Conservation (phyloP, 768 basidiomycete species). For the Boletus patriciae region DNA sequence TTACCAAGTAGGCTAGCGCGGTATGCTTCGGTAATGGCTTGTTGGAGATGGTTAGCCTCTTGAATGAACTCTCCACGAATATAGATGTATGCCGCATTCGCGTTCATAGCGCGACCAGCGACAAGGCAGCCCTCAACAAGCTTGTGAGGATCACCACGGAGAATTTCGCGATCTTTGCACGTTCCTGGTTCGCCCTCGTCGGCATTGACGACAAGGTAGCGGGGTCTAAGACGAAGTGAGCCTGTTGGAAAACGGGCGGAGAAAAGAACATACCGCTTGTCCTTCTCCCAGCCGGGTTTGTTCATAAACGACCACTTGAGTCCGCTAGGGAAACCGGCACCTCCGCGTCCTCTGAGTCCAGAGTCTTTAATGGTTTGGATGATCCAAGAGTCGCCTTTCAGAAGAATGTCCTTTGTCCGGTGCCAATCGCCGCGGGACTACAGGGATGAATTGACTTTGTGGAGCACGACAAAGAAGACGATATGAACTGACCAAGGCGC, state of each 20-base stretch:
- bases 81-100: slow-evolving; percentile 98
- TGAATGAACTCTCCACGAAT: slow-evolving; percentile 98
- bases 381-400: slow-evolving; percentile 97
- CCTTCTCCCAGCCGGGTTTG: slow-evolving; percentile 98
- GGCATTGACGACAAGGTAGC: slow-evolving; percentile 96
- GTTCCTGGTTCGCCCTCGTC: slow-evolving; percentile 99
- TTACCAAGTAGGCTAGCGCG: slow-evolving; percentile 84
- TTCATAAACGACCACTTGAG: slow-evolving; percentile 99
- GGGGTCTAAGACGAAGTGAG: slow-evolving; percentile 56
- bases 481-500: slow-evolving; percentile 62
- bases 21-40: slow-evolving; percentile 96
- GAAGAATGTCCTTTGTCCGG: slow-evolving; percentile 91
- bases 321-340: slow-evolving; percentile 95
- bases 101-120: slow-evolving; percentile 96
- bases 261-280: slow-evolving; percentile 58
- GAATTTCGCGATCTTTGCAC: slow-evolving; percentile 98
- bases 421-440: slow-evolving; percentile 98
- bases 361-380: slow-evolving; percentile 96
- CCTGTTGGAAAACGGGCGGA: neutral
- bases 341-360: slow-evolving; percentile 92
- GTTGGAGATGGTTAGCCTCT: slow-evolving; percentile 90
- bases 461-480: no score
- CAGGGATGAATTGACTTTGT: neutral
- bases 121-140: slow-evolving; percentile 97
- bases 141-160: slow-evolving; percentile 98